Conservation (phyloP, 2,329 filamentous ascomycete genomes). For the Magnaporthiopsis rhizophila region DNA sequence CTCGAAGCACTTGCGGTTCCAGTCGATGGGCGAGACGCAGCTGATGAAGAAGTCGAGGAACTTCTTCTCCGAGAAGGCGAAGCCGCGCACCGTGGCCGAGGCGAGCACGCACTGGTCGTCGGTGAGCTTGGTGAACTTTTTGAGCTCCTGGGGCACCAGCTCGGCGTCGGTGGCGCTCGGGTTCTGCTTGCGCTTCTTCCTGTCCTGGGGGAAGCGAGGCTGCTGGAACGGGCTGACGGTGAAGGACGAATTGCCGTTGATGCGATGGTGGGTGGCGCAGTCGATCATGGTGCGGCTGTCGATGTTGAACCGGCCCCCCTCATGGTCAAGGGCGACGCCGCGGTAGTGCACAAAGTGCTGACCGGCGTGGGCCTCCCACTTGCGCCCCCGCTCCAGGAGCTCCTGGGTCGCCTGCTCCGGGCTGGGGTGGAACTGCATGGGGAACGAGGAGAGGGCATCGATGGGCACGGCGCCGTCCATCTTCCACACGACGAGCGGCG, state of each 20-base stretch:
- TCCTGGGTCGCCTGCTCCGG: constrained; percentile 4
- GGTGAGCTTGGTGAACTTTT: constrained; percentile 10
- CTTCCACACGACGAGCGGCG: constrained; percentile 27
- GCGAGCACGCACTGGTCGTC: constrained; percentile 15
- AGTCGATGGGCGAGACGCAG: constrained; percentile 16
- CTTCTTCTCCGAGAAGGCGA: constrained; percentile 18
- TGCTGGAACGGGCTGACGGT: constrained; percentile 8
- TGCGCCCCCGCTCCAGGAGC: constrained; percentile 23
- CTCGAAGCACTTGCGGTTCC: constrained; percentile 22
- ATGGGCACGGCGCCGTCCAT: constrained; percentile 29
- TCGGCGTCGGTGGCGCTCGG: constrained; percentile 15
- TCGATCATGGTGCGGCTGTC: constrained; percentile 29
- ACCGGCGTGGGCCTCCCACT: constrained; percentile 26
- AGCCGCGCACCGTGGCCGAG: constrained; percentile 16
- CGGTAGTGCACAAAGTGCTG: constrained; percentile 26
- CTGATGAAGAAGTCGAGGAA: constrained; percentile 23
- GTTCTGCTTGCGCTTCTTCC: constrained; percentile 14
- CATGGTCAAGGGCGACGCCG: constrained; percentile 18
- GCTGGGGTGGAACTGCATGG: constrained; percentile 32
- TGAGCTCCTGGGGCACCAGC: constrained; percentile 9
- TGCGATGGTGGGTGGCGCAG: constrained; percentile 24
- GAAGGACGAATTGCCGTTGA: constrained; percentile 16
- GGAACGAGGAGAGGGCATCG: constrained; percentile 33
- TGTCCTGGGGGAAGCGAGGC: not conserved
- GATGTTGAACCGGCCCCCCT: constrained; percentile 18